Evolutionary conservation across 495 filamentous ascomycete species (phyloP).

Genomic region (Penicillium subrubescens): DNA sequence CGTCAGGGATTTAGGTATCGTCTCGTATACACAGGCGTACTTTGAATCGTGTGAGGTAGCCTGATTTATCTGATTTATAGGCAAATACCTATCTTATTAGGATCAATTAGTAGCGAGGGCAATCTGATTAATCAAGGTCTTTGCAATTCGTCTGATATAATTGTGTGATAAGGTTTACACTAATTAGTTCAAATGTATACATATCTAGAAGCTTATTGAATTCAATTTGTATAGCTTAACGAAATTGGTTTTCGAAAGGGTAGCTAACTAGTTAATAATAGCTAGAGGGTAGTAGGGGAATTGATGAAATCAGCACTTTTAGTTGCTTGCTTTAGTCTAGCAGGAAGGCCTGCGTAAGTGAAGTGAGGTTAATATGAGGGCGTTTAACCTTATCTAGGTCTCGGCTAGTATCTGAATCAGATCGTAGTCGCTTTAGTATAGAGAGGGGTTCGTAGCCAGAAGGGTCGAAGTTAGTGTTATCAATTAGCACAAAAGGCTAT

Average conservation of each 20-base stretch:
- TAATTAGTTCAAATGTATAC: neutral
- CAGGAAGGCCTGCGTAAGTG: neutral
- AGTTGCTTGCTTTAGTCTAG: neutral
- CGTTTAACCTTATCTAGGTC: too few relatives aligned
- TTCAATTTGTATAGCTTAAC: neutral
- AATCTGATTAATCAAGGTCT: neutral
- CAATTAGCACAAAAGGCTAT: neutral
- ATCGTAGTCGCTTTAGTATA: too few relatives aligned
- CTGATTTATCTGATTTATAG: neutral
- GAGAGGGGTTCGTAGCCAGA: too few relatives aligned
- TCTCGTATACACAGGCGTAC: neutral
- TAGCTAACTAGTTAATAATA: too few relatives aligned
- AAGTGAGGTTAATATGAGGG: too few relatives aligned
- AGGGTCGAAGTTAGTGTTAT: neutral
- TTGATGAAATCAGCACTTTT: neutral
- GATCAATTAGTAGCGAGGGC: too few relatives aligned
- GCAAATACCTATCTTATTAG: too few relatives aligned
- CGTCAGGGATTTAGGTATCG: neutral
- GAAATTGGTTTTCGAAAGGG: too few relatives aligned
- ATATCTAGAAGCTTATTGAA: neutral
- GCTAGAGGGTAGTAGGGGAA: neutral
- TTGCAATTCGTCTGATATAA: neutral
- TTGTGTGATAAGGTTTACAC: neutral
- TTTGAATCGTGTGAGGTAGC: neutral
- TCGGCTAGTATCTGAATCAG: too few relatives aligned